Conservation (phyloP, 1,284 basidiomycete genomes). For the Pseudozyma sp. region DNA sequence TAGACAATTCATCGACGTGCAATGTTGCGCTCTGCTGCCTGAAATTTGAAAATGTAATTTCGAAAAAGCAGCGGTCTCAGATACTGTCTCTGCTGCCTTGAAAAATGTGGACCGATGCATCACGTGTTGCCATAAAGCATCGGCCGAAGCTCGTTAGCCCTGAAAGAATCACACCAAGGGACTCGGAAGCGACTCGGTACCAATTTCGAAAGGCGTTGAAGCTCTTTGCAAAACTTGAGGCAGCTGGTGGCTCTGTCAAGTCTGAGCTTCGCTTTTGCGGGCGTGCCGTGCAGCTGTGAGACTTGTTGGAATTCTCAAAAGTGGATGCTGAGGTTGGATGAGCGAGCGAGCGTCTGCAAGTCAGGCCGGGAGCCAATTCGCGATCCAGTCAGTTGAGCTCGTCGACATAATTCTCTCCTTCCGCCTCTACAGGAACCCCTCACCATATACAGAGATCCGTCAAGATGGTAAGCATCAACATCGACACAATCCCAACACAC, state of each 20-base stretch:
- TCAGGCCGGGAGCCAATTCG: no score
- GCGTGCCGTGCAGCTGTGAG: no score
- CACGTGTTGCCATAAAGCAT: conserved; percentile 9
- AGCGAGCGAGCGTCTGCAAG: not conserved
- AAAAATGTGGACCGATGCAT: not conserved
- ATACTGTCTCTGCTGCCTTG: conserved; percentile 9
- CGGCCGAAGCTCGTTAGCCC: conserved; percentile 1
- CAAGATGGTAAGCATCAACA: conserved; percentile 58
- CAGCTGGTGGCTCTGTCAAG: no score
- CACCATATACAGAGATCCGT: conserved; percentile 52
- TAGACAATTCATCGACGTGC: not conserved
- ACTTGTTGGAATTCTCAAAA: not conserved
- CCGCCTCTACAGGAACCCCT: conserved; percentile 47
- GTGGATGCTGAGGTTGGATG: not conserved
- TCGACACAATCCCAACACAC: conserved; percentile 4
- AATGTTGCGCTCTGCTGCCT: conserved; percentile 20
- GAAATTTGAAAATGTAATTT: conserved; percentile 2
- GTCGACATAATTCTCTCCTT: conserved; percentile 39
- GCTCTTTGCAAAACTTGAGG: no score
- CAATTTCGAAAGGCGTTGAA: not conserved
- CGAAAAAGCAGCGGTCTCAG: not conserved
- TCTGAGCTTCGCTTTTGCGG: no score
- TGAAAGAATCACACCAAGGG: not conserved
- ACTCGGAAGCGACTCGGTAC: no score
- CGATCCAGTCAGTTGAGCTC: conserved; percentile 16